Percentiles rank a stretch among this genome's conserved stretches.
Conservation (phyloP, 139 green algal genomes). For the Micromonas commoda region DNA sequence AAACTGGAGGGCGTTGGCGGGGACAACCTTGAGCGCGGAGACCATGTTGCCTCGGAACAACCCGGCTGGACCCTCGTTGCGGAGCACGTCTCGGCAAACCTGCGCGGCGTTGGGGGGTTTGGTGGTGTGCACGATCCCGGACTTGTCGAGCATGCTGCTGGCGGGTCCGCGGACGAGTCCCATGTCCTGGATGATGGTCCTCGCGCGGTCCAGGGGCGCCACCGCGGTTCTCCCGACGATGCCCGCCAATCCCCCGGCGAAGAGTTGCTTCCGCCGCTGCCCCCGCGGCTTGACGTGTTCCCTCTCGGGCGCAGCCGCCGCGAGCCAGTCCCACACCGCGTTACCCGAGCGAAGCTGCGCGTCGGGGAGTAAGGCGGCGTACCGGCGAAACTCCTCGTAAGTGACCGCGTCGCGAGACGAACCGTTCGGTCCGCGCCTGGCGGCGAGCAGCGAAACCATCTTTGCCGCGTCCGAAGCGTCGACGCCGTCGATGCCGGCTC, state of each 20-base stretch:
- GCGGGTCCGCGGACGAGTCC: not conserved
- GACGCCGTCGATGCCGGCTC: too few relatives aligned
- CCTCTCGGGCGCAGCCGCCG: not conserved
- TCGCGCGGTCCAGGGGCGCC: constrained; percentile 24
- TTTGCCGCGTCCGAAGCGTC: too few relatives aligned
- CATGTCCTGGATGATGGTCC: constrained; percentile 17
- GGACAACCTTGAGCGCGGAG: constrained; percentile 18
- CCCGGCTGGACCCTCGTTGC: constrained; percentile 12
- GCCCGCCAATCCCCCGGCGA: constrained; percentile 8
- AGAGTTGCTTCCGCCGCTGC: constrained; percentile 23
- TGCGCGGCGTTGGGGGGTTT: too few relatives aligned
- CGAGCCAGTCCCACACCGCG: constrained; percentile 1
- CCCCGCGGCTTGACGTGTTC: not conserved
- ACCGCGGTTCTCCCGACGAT: not conserved
- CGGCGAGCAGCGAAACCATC: too few relatives aligned
- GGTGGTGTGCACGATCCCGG: too few relatives aligned
- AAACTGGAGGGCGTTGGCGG: constrained; percentile 28
- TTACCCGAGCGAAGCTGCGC: constrained; percentile 20
- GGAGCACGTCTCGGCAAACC: not conserved
- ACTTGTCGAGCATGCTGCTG: not conserved
- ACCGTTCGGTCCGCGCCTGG: not conserved
- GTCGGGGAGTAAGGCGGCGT: constrained; percentile 9
- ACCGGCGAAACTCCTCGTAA: constrained; percentile 23
- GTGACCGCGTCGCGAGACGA: not conserved
- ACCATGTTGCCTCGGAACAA: constrained; percentile 21